Percentiles rank a stretch among this genome's conserved stretches.
These are phyloP conservation scores for Gliomastix tumulicola DNA, from an alignment of 2,329 filamentous ascomycete genomes.

Conservation along the genomic window DNA sequence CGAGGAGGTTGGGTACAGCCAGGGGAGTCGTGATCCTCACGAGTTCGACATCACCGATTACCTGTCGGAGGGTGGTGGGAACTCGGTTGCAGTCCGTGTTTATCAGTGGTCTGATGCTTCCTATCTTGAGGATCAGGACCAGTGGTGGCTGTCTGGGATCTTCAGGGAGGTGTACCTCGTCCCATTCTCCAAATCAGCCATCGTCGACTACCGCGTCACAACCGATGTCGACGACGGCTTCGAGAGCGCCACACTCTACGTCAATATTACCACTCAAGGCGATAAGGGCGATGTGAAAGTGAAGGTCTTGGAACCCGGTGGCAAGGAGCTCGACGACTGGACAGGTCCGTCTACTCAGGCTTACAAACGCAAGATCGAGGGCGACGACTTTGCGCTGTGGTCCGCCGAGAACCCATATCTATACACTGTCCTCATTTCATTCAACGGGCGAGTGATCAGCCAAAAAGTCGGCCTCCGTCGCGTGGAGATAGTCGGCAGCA, in stretches of 20 bases:
- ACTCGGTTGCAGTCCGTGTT: constrained; percentile 52
- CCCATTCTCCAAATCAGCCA: constrained; percentile 39
- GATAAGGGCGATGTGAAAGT: constrained; percentile 8
- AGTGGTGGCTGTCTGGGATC: constrained; percentile 60
- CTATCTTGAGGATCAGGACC: constrained; percentile 62
- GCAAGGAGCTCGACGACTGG: background rate
- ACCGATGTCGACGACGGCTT: constrained; percentile 45
- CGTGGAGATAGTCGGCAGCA: constrained; percentile 53
- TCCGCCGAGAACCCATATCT: constrained; percentile 61
- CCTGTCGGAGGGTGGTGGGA: constrained; percentile 28
- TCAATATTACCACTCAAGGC: constrained; percentile 35
- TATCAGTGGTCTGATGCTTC: constrained; percentile 63
- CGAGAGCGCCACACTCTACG: constrained; percentile 38
- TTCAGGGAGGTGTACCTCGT: constrained; percentile 59
- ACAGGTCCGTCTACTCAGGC: background rate
- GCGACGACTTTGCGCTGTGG: constrained; percentile 31
- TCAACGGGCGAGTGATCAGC: constrained; percentile 27
- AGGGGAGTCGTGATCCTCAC: constrained; percentile 59
- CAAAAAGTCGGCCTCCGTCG: constrained; percentile 58
- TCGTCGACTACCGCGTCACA: constrained; percentile 51
- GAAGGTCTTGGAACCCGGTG: constrained; percentile 3
- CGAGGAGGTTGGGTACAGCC: constrained; percentile 54
- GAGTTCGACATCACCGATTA: constrained; percentile 58
- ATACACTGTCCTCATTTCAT: constrained; percentile 41
- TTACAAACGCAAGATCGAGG: background rate